Evolutionary conservation across 2,329 filamentous ascomycete genomes (phyloP), one percentile per base, ranked within the genome.

Genomic region (Sporothrix sp.): DNA sequence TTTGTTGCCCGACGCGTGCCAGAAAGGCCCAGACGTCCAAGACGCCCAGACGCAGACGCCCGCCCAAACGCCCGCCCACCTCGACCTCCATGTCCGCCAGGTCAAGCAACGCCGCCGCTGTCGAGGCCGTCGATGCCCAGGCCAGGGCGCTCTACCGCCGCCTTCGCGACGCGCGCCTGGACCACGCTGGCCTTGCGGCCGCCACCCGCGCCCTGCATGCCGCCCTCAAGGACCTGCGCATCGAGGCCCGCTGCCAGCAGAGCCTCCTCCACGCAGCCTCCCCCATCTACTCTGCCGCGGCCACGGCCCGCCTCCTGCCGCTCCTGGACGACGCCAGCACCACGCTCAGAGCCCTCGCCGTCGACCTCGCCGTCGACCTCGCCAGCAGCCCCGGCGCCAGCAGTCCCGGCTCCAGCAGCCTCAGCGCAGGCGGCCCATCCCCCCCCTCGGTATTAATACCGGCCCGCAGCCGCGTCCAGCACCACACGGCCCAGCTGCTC

Each of bases 271-370:
- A 75, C 64, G 61, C 61, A 28, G 55, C 65, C 1, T 59, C 44
- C 33, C 36, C 32, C 35, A 42, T 65, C 48, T 50, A 54, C 53
- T 65, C 65, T 20, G 63, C 67, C 30, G 62, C 72, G 43, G 78
- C 76, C 57, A 61, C 65, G 8, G 68, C 71, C 32, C 72, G 78
- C 58, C 67, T 83, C 13, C 65, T 62, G 0, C 69, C 71, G 1
- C 71, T 81, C 25, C 63, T 81, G 48, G 69, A 75, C 56, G 75
- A 80, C 59, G 75, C 74, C 59, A 72, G 78, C 53, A 73, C 71
- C 56, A 70, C 72, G 1, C 69, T 83, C 11, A 70, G 70, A 57
- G 71, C 80, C 60, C 72, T 82, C 36, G 72, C 76, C 50, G 68
- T 65, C 1, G 63, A 79, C 5, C 63, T 83, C 4, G 28, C 8